These are phyloP conservation scores for Malus hybrid DNA, from an alignment of 331 rosid genomes.

Conservation along the genomic window DNA sequence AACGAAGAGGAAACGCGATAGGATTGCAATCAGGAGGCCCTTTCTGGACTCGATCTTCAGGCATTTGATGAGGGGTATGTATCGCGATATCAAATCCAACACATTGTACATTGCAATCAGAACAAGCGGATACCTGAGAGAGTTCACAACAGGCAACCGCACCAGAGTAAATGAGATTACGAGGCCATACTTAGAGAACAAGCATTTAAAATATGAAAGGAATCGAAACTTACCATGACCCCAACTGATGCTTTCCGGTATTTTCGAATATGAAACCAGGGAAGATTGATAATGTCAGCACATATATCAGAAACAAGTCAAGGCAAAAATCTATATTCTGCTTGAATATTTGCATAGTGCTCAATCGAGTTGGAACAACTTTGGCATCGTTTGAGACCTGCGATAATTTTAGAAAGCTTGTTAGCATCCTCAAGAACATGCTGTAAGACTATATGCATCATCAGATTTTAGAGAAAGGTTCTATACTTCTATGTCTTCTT, in stretches of 20 bases:
- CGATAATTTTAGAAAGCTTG: constrained; percentile 2
- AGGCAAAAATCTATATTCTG: constrained; percentile 42
- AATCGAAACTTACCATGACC: constrained; percentile 40
- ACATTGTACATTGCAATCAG: constrained; percentile 50
- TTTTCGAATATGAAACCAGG: constrained; percentile 78
- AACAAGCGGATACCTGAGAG: constrained; percentile 60
- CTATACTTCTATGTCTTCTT: constrained; percentile 27
- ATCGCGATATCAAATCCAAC: constrained; percentile 56
- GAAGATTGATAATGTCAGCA: constrained; percentile 56
- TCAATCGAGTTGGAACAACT: constrained; percentile 25
- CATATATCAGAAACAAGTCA: constrained; percentile 48
- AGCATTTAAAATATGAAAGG: neutral
- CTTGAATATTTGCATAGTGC: constrained; percentile 39
- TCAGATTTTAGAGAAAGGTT: neutral
- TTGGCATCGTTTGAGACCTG: constrained; percentile 27
- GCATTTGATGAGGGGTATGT: constrained; percentile 44
- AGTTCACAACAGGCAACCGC: neutral
- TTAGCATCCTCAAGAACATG: neutral
- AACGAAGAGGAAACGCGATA: constrained; percentile 43
- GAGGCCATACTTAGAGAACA: neutral
- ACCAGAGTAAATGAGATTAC: neutral
- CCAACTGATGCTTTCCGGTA: constrained; percentile 60
- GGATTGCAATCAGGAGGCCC: constrained; percentile 35
- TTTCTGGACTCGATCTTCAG: constrained; percentile 55
- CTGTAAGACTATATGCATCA: neutral